phyloP scores from a whole-genome alignment of 768 basidiomycete genomes.

The Cantharellus cinnabarinus region DNA sequence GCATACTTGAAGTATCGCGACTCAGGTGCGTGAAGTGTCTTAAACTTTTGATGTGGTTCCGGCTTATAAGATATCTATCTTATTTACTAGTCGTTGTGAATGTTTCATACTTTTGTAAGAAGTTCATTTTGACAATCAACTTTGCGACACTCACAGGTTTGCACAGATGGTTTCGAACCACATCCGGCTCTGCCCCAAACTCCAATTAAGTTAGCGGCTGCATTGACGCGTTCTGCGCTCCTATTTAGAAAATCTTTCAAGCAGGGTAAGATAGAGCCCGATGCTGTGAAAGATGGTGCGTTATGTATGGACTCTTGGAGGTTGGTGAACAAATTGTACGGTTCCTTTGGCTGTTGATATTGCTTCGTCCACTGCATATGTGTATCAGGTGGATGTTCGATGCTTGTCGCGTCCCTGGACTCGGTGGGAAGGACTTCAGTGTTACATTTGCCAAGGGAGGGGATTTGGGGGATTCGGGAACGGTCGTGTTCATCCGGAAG shows the following conservation, averaged over 20 bases:
- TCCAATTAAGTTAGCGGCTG: conserved; percentile 47
- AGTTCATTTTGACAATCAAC: neutral
- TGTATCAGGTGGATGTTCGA: conserved; percentile 76
- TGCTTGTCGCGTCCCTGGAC: conserved; percentile 61
- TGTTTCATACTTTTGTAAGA: conserved; percentile 82
- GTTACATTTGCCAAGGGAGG: conserved; percentile 39
- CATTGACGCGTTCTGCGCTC: conserved; percentile 47
- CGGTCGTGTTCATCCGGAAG: conserved; percentile 70
- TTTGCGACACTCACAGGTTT: neutral
- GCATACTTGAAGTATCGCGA: conserved; percentile 76
- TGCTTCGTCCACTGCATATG: neutral
- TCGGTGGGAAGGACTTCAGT: conserved; percentile 58
- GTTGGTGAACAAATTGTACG: conserved; percentile 17
- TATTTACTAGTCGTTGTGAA: conserved; percentile 46
- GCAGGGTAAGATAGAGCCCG: conserved; percentile 42
- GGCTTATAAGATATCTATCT: conserved; percentile 10
- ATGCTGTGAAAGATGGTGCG: conserved; percentile 43
- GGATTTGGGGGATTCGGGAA: conserved; percentile 43
- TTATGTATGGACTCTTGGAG: conserved; percentile 79
- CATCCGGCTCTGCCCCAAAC: conserved; percentile 38
- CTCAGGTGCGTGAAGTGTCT: conserved; percentile 25
- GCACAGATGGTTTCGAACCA: conserved; percentile 52
- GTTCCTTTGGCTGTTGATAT: neutral
- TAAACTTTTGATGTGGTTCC: neutral
- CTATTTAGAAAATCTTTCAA: conserved; percentile 52